Conservation (phyloP, 148 eudicot species). For the Camellia sinensis region DNA sequence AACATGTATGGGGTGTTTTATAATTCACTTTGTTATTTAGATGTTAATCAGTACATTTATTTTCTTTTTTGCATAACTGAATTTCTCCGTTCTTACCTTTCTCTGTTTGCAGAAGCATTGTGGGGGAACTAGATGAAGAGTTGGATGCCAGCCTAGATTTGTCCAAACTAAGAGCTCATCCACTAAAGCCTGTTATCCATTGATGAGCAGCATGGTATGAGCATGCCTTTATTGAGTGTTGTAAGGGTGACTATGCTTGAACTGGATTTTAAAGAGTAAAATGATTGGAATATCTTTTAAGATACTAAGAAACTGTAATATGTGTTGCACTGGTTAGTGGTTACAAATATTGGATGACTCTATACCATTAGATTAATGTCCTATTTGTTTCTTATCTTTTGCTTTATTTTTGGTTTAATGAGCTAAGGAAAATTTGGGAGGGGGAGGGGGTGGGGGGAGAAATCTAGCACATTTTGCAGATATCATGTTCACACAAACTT, state of each 20-base stretch:
- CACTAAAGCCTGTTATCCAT: conserved; percentile 77
- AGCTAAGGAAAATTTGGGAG: not conserved
- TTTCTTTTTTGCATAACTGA: not conserved
- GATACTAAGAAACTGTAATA: not conserved
- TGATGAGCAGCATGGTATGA: conserved; percentile 29
- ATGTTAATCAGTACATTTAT: not conserved
- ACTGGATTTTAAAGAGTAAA: not conserved
- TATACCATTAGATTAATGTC: not conserved
- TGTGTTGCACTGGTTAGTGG: not conserved
- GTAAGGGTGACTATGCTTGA: not conserved
- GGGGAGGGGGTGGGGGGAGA: too few species aligned
- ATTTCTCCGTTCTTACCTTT: not conserved
- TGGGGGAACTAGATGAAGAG: conserved; percentile 89
- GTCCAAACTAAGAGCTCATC: conserved; percentile 74
- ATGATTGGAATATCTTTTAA: not conserved
- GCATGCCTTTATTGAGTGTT: not conserved
- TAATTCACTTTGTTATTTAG: not conserved
- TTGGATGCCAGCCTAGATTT: conserved; percentile 68
- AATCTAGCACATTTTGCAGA: not conserved
- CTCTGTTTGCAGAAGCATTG: conserved; percentile 61
- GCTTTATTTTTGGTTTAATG: not conserved
- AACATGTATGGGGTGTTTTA: conserved; percentile 62
- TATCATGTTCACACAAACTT: not conserved
- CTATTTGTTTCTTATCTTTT: not conserved
- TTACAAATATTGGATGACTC: not conserved